These are phyloP conservation scores for Craterostigma plantagineum DNA, from an alignment of 257 asterid species.

Conservation along the genomic window DNA sequence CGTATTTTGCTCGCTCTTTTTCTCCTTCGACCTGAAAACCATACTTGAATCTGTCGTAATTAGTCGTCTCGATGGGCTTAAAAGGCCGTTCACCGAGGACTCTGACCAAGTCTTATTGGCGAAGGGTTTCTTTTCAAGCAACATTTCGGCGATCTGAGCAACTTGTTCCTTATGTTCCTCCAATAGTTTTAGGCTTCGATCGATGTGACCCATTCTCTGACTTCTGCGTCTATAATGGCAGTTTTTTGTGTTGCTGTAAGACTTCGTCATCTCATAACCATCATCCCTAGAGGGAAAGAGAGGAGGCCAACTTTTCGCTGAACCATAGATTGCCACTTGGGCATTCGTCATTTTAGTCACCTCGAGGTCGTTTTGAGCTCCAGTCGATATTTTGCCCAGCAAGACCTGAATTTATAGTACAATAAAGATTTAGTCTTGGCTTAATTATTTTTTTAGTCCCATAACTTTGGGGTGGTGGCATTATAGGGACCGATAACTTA, in stretches of 20 bases:
- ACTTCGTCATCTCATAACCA: conserved; percentile 33
- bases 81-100: conserved; percentile 73
- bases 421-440: too few relatives aligned
- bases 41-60: conserved; percentile 46
- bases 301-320: conserved; percentile 80
- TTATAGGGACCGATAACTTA: too few relatives aligned
- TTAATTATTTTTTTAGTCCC: too few relatives aligned
- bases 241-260: conserved; percentile 83
- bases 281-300: conserved; percentile 38
- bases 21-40: conserved; percentile 41
- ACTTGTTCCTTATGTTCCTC: conserved; percentile 64
- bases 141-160: conserved; percentile 46
- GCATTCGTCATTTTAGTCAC: conserved; percentile 83
- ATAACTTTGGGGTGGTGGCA: too few relatives aligned
- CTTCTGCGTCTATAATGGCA: conserved; percentile 61
- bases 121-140: conserved; percentile 78
- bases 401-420: conserved; percentile 15
- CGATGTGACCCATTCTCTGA: conserved; percentile 50
- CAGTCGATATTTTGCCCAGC: conserved; percentile 83
- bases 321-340: conserved; percentile 74
- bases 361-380: conserved; percentile 90
- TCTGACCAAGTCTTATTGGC: conserved; percentile 58
- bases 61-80: conserved; percentile 33
- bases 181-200: conserved; percentile 38
- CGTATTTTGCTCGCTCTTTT: conserved; percentile 3